Evolutionary conservation across 2,329 filamentous ascomycete species (phyloP).

Genomic region (Diaporthe longicolla): DNA sequence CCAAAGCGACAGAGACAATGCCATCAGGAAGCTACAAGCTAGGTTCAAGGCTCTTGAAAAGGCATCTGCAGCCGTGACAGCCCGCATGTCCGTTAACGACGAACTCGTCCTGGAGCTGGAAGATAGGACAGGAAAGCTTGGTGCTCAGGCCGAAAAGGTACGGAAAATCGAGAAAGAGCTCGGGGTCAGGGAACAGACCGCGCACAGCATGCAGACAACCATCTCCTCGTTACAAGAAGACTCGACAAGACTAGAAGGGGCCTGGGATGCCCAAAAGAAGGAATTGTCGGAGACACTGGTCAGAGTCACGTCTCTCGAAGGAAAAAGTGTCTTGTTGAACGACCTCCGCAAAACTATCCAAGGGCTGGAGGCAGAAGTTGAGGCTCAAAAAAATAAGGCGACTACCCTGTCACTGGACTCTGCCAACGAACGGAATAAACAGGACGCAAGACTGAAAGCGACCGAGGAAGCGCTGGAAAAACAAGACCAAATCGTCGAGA

Average conservation of each 20-base stretch:
- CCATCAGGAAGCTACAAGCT: slow-evolving; percentile 1
- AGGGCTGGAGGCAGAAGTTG: not conserved
- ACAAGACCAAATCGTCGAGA: too few relatives aligned
- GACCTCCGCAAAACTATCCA: not conserved
- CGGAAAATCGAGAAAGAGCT: not conserved
- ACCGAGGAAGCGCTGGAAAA: not conserved
- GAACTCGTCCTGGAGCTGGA: not conserved
- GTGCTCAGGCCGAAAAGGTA: not conserved
- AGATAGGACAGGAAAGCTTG: not conserved
- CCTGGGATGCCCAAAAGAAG: not conserved
- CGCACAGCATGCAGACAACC: not conserved
- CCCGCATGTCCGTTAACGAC: not conserved
- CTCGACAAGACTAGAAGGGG: not conserved
- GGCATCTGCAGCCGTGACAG: not conserved
- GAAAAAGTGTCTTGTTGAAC: not conserved
- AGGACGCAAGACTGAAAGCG: not conserved
- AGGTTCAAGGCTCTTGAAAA: slow-evolving; percentile 21
- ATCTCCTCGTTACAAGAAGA: not conserved
- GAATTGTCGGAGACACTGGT: not conserved
- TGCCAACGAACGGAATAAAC: not conserved
- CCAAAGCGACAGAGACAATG: not conserved
- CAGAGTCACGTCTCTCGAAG: not conserved
- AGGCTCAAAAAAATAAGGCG: not conserved
- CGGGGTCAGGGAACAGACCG: not conserved
- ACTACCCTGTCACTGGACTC: not conserved